These are phyloP conservation scores for Ceratocystis variospora DNA, from an alignment of 2,329 filamentous ascomycete species.

Conservation along the genomic window DNA sequence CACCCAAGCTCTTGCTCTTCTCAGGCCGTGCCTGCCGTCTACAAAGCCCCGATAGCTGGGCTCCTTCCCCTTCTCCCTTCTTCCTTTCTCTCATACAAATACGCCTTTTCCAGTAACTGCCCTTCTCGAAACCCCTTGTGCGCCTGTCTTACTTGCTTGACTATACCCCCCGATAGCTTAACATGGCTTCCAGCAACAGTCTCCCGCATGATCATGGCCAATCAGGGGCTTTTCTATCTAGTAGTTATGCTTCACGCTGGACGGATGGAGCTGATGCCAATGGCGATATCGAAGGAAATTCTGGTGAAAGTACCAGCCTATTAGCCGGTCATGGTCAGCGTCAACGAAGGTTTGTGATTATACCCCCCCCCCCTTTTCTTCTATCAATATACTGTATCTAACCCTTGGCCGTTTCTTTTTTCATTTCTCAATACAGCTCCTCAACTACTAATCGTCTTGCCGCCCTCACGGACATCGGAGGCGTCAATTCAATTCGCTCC, in stretches of 20 bases:
- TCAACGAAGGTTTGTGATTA: constrained; percentile 12
- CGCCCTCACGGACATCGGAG: constrained; percentile 58
- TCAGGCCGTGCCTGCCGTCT: not conserved
- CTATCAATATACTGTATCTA: not conserved
- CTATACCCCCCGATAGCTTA: not conserved
- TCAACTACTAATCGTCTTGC: constrained; percentile 45
- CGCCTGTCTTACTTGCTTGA: not conserved
- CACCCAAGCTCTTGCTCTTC: not conserved
- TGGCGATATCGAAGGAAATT: constrained; percentile 10
- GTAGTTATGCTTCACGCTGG: constrained; percentile 18
- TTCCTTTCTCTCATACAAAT: not conserved
- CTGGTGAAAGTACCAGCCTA: constrained; percentile 10
- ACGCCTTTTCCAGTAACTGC: not conserved
- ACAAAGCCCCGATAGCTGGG: not conserved
- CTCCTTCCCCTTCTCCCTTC: too few relatives aligned
- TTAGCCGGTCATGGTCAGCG: constrained; percentile 7
- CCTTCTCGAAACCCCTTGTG: not conserved
- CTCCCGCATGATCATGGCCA: constrained; percentile 13
- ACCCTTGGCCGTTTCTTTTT: not conserved
- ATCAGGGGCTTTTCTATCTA: constrained; percentile 13
- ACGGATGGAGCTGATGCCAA: constrained; percentile 7
- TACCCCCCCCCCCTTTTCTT: not conserved
- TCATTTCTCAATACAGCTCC: constrained; percentile 30
- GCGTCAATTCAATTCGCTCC: constrained; percentile 85
- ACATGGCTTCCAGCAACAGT: constrained; percentile 14